Conservation (phyloP, 139 green algal genomes). For the Zygnema circumcarinatum region DNA sequence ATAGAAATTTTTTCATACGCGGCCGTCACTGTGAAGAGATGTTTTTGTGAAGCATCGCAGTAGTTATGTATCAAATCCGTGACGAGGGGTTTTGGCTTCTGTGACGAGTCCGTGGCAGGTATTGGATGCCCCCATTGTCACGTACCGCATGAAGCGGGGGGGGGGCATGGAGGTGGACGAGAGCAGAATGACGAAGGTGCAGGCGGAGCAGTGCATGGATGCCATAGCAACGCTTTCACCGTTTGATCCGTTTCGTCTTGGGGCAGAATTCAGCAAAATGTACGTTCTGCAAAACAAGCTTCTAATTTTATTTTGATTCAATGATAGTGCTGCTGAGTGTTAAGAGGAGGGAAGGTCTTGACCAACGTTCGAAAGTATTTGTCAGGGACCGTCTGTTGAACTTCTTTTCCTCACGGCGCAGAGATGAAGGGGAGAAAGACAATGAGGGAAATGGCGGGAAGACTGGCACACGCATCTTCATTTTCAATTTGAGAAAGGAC, state of each 20-base stretch:
- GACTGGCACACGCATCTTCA: constrained; percentile 16
- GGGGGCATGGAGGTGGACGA: not conserved
- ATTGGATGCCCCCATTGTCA: constrained; percentile 19
- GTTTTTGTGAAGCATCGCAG: too few relatives aligned
- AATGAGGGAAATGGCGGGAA: not conserved
- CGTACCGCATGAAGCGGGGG: not conserved
- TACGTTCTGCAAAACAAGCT: not conserved
- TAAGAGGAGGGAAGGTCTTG: too few relatives aligned
- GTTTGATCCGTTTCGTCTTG: not conserved
- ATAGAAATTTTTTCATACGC: too few relatives aligned
- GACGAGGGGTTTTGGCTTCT: too few relatives aligned
- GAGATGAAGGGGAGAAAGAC: not conserved
- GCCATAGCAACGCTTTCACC: not conserved
- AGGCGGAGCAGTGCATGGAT: not conserved
- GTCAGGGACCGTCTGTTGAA: too few relatives aligned
- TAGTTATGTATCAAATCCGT: too few relatives aligned
- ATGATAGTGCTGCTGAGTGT: too few relatives aligned
- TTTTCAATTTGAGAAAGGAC: constrained; percentile 15
- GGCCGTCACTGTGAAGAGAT: too few relatives aligned
- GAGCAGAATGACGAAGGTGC: not conserved
- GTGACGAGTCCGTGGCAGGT: too few relatives aligned
- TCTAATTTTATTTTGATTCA: too few relatives aligned
- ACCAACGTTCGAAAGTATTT: too few relatives aligned
- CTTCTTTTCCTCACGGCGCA: too few relatives aligned
- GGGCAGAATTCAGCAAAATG: not conserved